Evolutionary conservation across 1,284 basidiomycete species (phyloP).

Genomic region (Neonothopanus nambi): DNA sequence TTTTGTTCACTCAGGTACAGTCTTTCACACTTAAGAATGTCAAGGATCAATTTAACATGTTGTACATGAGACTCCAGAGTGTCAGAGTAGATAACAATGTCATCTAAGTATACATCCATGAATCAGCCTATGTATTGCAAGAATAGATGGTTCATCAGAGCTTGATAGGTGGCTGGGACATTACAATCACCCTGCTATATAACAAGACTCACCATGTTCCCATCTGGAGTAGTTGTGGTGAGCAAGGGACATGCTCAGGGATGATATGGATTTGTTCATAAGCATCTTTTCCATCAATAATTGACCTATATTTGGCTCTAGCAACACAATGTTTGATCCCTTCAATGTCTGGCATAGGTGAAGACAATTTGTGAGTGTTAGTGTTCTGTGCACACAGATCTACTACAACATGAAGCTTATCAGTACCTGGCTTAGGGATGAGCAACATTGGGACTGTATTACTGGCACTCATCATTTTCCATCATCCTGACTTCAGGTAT

Average conservation of each 20-base stretch:
- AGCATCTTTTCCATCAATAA: too few relatives aligned
- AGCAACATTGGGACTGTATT: constrained; percentile 30
- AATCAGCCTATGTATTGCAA: constrained; percentile 38
- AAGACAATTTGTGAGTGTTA: constrained; percentile 3
- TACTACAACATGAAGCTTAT: neutral
- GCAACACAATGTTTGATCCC: too few relatives aligned
- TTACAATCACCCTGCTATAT: constrained; percentile 22
- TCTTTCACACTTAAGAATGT: constrained; percentile 23
- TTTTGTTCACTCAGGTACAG: constrained; percentile 30
- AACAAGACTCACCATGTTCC: constrained; percentile 23
- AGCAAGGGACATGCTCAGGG: too few relatives aligned
- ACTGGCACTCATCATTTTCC: constrained; percentile 11
- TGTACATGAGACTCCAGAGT: constrained; percentile 28
- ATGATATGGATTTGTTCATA: too few relatives aligned
- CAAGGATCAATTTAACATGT: constrained; percentile 25
- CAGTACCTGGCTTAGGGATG: constrained; percentile 23
- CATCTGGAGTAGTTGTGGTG: constrained; percentile 29
- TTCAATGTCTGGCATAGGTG: too few relatives aligned
- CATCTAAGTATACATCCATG: constrained; percentile 24
- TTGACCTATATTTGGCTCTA: too few relatives aligned
- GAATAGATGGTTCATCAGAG: constrained; percentile 14
- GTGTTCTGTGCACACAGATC: constrained; percentile 1
- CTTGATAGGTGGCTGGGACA: constrained; percentile 16
- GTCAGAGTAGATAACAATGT: constrained; percentile 32
- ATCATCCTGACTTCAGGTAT: constrained; percentile 21